Evolutionary conservation across 768 basidiomycete species (phyloP).

Genomic region (Leccinum disarticulatum): DNA sequence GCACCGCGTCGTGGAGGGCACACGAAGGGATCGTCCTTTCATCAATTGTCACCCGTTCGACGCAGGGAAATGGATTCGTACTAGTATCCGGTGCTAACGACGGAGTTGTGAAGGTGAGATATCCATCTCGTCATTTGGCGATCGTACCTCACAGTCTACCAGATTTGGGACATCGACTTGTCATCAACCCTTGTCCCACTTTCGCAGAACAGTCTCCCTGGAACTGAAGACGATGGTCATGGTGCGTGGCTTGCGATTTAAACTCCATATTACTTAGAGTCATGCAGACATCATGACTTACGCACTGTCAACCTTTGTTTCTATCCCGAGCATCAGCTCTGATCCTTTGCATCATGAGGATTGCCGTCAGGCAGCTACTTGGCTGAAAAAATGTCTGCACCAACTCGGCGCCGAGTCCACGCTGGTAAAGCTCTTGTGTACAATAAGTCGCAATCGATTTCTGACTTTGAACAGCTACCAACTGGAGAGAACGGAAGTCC

Average conservation of each 20-base stretch:
- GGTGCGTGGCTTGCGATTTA: constrained; percentile 10
- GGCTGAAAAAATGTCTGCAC: constrained; percentile 83
- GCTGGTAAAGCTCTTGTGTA: constrained; percentile 48
- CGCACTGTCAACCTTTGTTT: constrained; percentile 81
- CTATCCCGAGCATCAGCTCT: constrained; percentile 84
- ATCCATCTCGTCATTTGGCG: neutral
- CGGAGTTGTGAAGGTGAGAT: constrained; percentile 71
- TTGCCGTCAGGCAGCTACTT: constrained; percentile 92
- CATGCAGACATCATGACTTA: constrained; percentile 67
- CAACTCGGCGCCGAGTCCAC: constrained; percentile 85
- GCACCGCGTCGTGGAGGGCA: constrained; percentile 77
- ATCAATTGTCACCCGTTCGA: constrained; percentile 54
- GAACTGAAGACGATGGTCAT: constrained; percentile 20
- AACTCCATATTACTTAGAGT: constrained; percentile 5
- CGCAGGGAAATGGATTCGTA: constrained; percentile 23
- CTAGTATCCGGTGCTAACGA: constrained; percentile 86
- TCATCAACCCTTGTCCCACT: constrained; percentile 8
- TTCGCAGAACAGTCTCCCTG: constrained; percentile 4
- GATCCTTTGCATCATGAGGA: constrained; percentile 69
- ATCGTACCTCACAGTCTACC: neutral
- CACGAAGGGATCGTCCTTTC: constrained; percentile 85
- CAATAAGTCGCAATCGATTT: neutral
- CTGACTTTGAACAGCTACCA: constrained; percentile 53
- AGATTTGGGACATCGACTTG: constrained; percentile 58
- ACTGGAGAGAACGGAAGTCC: constrained; percentile 80